phyloP scores from a whole-genome alignment of 177 flowering plant species.

The Vitis hybrid region DNA sequence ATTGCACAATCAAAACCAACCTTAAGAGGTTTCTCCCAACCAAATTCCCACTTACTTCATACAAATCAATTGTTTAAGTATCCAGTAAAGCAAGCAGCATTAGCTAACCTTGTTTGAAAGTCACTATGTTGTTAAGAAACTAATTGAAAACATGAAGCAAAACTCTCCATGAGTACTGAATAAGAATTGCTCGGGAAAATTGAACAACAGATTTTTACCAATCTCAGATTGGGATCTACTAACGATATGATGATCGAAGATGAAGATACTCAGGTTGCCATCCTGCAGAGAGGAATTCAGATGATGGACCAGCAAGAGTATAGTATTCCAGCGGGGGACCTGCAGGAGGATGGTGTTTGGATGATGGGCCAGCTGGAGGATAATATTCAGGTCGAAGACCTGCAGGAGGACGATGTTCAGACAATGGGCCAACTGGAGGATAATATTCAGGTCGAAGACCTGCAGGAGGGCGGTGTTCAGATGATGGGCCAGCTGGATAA shows the following conservation, averaged over 20 bases:
- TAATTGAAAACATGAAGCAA: no score
- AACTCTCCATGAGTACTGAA: no score
- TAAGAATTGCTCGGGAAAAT: no score
- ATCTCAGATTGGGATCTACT: neutral
- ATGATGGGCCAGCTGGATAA: neutral
- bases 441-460: conserved; percentile 10
- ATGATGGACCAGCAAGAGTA: neutral
- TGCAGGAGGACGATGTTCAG: neutral
- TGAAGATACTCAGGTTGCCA: conserved; percentile 4
- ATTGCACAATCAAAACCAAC: no score
- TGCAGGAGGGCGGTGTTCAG: neutral
- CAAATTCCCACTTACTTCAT: no score
- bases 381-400: conserved; percentile 7
- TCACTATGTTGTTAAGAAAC: no score
- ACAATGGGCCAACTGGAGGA: neutral
- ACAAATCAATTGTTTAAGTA: no score
- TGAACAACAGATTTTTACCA: no score
- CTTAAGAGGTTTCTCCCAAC: no score
- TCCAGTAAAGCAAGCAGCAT: no score
- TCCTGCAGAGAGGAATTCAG: neutral
- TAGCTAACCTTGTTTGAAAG: no score
- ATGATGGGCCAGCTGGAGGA: neutral
- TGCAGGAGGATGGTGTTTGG: neutral
- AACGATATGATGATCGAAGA: neutral
- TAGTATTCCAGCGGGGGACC: neutral